Conservation (phyloP, 2,329 filamentous ascomycete genomes). For the Apiospora sp. region DNA sequence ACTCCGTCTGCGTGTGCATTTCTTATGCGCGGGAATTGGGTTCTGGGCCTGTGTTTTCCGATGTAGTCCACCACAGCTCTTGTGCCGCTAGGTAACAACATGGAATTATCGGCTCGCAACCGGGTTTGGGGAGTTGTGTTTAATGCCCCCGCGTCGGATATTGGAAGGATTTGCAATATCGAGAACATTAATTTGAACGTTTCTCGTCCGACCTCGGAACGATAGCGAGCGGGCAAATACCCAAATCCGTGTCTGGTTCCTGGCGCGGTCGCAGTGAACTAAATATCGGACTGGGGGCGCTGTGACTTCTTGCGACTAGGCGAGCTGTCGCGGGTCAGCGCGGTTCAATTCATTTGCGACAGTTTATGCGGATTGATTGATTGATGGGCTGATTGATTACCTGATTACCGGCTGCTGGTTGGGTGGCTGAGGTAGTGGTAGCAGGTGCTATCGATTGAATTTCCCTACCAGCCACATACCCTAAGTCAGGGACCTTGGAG, state of each 20-base stretch:
- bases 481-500: not conserved
- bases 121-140: constrained; percentile 5
- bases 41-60: not conserved
- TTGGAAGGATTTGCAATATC: not conserved
- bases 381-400: not conserved
- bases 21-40: not conserved
- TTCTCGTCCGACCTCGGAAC: constrained; percentile 2
- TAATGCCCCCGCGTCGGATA: not conserved
- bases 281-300: not conserved
- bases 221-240: not conserved
- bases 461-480: not conserved
- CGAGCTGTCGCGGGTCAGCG: not conserved
- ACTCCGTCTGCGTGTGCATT: not conserved
- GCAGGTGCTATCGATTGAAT: not conserved
- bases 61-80: constrained; percentile 1
- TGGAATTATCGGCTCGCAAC: constrained; percentile 9
- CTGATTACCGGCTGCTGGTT: too few relatives aligned
- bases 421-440: not conserved
- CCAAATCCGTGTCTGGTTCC: not conserved
- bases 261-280: not conserved
- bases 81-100: not conserved
- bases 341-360: constrained; percentile 1
- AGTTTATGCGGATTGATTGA: not conserved
- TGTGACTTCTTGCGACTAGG: not conserved
- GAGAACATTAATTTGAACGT: not conserved